These are phyloP conservation scores for Rhododendron simsii DNA, from an alignment of 148 eudicot genomes.

Conservation along the genomic window DNA sequence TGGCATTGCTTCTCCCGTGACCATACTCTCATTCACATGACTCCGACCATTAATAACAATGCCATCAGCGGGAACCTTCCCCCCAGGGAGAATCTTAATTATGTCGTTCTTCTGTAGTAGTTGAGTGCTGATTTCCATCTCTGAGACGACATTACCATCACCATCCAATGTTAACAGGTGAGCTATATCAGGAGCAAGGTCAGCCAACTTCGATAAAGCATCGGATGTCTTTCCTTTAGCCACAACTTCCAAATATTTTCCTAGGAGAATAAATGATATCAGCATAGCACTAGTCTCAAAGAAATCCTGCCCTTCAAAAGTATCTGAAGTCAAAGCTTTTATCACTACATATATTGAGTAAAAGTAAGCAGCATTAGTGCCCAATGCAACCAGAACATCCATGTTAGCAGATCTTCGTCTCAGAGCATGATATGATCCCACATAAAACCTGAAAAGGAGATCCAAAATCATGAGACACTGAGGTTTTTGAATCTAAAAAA, in stretches of 20 bases:
- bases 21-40: conserved; percentile 97
- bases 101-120: conserved; percentile 83
- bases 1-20: conserved; percentile 91
- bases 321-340: conserved; percentile 54
- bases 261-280: conserved; percentile 90
- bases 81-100: conserved; percentile 87
- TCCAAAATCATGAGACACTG: not conserved
- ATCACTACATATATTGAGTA: conserved; percentile 71
- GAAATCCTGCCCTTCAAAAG: conserved; percentile 83
- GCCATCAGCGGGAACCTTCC: conserved; percentile 93
- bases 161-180: conserved; percentile 52
- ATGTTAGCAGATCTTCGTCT: conserved; percentile 88
- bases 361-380: conserved; percentile 97
- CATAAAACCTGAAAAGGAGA: conserved; percentile 64
- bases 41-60: conserved; percentile 78
- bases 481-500: not conserved
- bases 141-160: conserved; percentile 73
- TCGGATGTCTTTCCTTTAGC: conserved; percentile 98
- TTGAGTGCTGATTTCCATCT: conserved; percentile 74
- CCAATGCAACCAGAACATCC: conserved; percentile 97
- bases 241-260: conserved; percentile 90
- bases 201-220: conserved; percentile 87
- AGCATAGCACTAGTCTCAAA: conserved; percentile 99
- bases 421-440: conserved; percentile 87
- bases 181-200: conserved; percentile 92